Evolutionary conservation across 1,284 basidiomycete species (phyloP).

Genomic region (Sutorius eximius): DNA sequence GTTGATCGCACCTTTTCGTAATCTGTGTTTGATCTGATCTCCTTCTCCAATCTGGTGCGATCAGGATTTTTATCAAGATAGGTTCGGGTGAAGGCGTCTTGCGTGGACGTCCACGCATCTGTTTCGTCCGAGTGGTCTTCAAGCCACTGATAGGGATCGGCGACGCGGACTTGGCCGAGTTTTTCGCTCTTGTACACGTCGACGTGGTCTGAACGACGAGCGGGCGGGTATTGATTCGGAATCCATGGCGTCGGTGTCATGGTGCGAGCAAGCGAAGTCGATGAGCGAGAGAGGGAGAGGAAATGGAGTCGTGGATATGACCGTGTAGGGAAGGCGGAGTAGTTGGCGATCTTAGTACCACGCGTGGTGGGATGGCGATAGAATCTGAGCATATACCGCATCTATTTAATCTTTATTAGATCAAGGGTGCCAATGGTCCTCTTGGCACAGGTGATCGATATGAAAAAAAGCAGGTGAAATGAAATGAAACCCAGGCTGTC

Average conservation of each 20-base stretch:
- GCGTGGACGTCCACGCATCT: slow-evolving; percentile 60
- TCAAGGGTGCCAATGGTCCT: slow-evolving; percentile 36
- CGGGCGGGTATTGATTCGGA: slow-evolving; percentile 56
- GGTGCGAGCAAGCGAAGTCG: slow-evolving; percentile 3
- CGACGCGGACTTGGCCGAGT: slow-evolving; percentile 58
- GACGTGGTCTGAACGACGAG: slow-evolving; percentile 62
- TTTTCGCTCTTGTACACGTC: slow-evolving; percentile 68
- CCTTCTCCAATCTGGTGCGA: slow-evolving; percentile 55
- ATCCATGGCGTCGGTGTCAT: slow-evolving; percentile 40
- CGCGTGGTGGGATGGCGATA: slow-evolving; percentile 24
- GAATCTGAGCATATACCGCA: slow-evolving; percentile 2
- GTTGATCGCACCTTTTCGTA: slow-evolving; percentile 61
- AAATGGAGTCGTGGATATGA: slow-evolving; percentile 8
- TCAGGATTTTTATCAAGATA: slow-evolving; percentile 65
- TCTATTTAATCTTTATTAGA: slow-evolving; percentile 29
- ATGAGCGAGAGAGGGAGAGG: slow-evolving; percentile 24
- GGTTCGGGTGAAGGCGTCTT: slow-evolving; percentile 59
- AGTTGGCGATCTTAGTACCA: slow-evolving; percentile 24
- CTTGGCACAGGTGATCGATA: slow-evolving; percentile 19
- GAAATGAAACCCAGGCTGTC: not conserved
- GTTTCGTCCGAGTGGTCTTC: slow-evolving; percentile 63
- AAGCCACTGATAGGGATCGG: slow-evolving; percentile 76
- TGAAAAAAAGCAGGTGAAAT: slow-evolving; percentile 9
- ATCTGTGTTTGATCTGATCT: slow-evolving; percentile 63
- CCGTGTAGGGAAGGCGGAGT: slow-evolving; percentile 9